Evolutionary conservation across 1,139 yeast species (phyloP).

Genomic region (Yamadazyma jaroonii): DNA sequence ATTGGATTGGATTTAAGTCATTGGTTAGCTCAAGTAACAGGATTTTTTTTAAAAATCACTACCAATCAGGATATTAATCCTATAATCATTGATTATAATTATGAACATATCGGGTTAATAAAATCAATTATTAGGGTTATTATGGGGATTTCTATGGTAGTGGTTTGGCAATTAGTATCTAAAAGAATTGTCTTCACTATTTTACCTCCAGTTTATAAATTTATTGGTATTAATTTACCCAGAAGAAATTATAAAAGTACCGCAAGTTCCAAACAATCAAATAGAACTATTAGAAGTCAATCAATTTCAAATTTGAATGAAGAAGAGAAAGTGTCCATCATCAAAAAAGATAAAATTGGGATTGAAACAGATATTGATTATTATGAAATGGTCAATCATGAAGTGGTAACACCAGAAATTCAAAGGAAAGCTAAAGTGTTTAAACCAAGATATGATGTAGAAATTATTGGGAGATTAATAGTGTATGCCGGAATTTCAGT

Average conservation of each 20-base stretch:
- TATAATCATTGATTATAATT: conserved; percentile 38
- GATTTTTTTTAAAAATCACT: conserved; percentile 20
- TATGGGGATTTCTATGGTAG: conserved; percentile 59
- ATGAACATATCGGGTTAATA: conserved; percentile 37
- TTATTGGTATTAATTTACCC: conserved; percentile 41
- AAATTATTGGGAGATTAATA: conserved; percentile 66
- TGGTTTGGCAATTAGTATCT: conserved; percentile 64
- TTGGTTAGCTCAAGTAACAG: conserved; percentile 36
- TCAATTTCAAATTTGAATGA: conserved; percentile 41
- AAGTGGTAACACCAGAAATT: conserved; percentile 7
- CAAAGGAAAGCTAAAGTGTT: conserved; percentile 36
- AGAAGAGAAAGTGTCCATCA: conserved; percentile 34
- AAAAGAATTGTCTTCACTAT: conserved; percentile 59
- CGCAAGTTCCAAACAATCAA: conserved; percentile 35
- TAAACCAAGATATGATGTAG: conserved; percentile 64
- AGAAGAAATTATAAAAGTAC: conserved; percentile 39
- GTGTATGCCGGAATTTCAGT: conserved; percentile 73
- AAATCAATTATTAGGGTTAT: conserved; percentile 44
- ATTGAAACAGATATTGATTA: conserved; percentile 42
- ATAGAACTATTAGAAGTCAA: conserved; percentile 36
- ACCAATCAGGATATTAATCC: conserved; percentile 23
- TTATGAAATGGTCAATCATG: conserved; percentile 40
- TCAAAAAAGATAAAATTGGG: conserved; percentile 29
- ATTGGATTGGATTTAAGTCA: conserved; percentile 67
- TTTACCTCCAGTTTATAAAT: conserved; percentile 46